Percentiles rank a stretch among this genome's conserved stretches.
Evolutionary conservation across 768 basidiomycete genomes (phyloP).

Genomic region (Gymnopilus dilepis): DNA sequence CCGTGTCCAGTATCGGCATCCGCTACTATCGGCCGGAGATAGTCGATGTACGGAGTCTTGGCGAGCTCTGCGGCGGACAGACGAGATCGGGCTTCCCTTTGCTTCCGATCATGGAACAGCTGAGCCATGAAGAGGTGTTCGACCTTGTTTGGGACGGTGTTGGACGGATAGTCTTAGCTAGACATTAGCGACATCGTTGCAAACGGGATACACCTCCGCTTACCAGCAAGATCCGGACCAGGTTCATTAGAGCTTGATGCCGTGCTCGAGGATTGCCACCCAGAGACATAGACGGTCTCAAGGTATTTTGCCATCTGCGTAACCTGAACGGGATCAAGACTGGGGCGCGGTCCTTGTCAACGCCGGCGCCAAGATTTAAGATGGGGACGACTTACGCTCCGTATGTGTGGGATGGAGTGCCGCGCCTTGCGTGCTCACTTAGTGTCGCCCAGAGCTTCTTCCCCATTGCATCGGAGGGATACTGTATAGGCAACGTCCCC

Average conservation of each 20-base stretch:
- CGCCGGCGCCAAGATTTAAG: not conserved
- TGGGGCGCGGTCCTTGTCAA: slow-evolving; percentile 36
- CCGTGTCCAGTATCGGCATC: slow-evolving; percentile 99
- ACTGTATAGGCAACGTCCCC: slow-evolving; percentile 83
- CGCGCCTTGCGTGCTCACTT: slow-evolving; percentile 73
- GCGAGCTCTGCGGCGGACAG: slow-evolving; percentile 75
- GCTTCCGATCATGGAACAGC: slow-evolving; percentile 98
- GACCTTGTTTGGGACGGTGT: slow-evolving; percentile 98
- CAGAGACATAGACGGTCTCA: slow-evolving; percentile 98
- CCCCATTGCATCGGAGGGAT: slow-evolving; percentile 83
- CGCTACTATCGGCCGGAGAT: slow-evolving; percentile 92
- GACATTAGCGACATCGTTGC: not conserved
- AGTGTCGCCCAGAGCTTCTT: slow-evolving; percentile 87
- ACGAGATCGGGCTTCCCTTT: slow-evolving; percentile 77
- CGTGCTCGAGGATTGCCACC: slow-evolving; percentile 94
- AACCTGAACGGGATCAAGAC: slow-evolving; percentile 96
- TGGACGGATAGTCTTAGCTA: slow-evolving; percentile 88
- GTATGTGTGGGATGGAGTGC: slow-evolving; percentile 93
- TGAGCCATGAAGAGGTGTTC: slow-evolving; percentile 98
- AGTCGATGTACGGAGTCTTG: slow-evolving; percentile 77
- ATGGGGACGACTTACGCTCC: slow-evolving; percentile 82
- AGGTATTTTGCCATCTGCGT: slow-evolving; percentile 99
- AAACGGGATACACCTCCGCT: slow-evolving; percentile 21
- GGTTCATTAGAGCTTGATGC: slow-evolving; percentile 95
- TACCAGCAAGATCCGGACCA: slow-evolving; percentile 96